Conservation (phyloP, 805 yeast species). For the Barnettozyma vustinii region DNA sequence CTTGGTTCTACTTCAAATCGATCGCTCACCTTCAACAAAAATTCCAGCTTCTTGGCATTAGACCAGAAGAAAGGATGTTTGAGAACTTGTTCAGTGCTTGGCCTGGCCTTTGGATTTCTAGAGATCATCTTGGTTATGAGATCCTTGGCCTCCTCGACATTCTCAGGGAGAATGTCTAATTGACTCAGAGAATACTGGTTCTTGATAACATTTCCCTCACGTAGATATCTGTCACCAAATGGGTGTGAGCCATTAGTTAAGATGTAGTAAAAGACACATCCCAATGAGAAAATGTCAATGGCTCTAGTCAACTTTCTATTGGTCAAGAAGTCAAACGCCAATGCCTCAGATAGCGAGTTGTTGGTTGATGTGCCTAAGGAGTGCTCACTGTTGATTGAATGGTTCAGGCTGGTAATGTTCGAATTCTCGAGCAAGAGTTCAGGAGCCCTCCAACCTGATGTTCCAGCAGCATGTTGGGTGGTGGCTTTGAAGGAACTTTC, state of each 20-base stretch:
- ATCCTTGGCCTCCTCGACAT: slow-evolving; percentile 62
- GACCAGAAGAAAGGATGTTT: slow-evolving; percentile 91
- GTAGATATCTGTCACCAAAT: slow-evolving; percentile 82
- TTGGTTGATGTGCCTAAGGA: slow-evolving; percentile 13
- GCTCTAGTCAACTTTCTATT: slow-evolving; percentile 74
- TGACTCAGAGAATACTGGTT: slow-evolving; percentile 40
- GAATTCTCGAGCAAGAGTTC: slow-evolving; percentile 54
- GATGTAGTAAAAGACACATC: slow-evolving; percentile 89
- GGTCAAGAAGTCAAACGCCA: slow-evolving; percentile 35
- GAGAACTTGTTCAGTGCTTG: slow-evolving; percentile 61
- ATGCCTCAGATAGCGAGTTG: slow-evolving; percentile 27
- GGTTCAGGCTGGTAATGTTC: slow-evolving; percentile 9
- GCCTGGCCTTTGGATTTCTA: slow-evolving; percentile 62
- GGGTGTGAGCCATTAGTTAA: slow-evolving; percentile 85
- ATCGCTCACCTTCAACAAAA: slow-evolving; percentile 82
- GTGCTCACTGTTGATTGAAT: slow-evolving; percentile 19
- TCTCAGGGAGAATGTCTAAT: slow-evolving; percentile 26
- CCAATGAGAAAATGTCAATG: slow-evolving; percentile 89
- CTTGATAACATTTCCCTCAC: slow-evolving; percentile 85
- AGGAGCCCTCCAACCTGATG: slow-evolving; percentile 98
- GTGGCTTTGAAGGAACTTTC: slow-evolving; percentile 93
- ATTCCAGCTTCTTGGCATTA: slow-evolving; percentile 66
- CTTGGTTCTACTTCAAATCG: slow-evolving; percentile 80
- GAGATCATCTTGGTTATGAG: slow-evolving; percentile 69
- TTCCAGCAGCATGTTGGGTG: slow-evolving; percentile 90